These are phyloP conservation scores for Botryosphaeria dothidea DNA, from an alignment of 2,329 filamentous ascomycete genomes.

Conservation along the genomic window DNA sequence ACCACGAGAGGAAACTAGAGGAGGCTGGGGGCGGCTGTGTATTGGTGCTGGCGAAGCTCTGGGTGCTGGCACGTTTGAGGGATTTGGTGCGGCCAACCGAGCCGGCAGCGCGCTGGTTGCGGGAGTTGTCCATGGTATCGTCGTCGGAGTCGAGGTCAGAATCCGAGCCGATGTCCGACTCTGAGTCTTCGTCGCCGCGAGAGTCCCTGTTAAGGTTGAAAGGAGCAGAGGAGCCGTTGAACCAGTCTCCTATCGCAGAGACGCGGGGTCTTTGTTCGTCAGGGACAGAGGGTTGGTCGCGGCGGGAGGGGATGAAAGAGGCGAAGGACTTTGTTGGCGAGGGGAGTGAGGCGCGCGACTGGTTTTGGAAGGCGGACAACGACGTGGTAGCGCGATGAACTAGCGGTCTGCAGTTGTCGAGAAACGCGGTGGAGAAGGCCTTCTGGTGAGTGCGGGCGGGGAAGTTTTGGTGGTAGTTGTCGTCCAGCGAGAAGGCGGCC, in stretches of 20 bases:
- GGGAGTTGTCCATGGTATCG: constrained; percentile 16
- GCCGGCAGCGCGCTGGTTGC: not conserved
- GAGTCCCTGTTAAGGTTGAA: constrained; percentile 44
- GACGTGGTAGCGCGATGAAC: constrained; percentile 33
- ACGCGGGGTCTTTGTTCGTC: not conserved
- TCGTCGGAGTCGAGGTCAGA: constrained; percentile 27
- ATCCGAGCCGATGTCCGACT: constrained; percentile 29
- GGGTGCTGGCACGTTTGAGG: not conserved
- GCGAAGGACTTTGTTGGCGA: constrained; percentile 40
- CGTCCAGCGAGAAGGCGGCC: constrained; percentile 21
- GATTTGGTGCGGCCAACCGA: not conserved
- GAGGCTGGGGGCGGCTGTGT: constrained; percentile 26
- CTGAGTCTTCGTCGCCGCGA: constrained; percentile 22
- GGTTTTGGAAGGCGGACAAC: constrained; percentile 36
- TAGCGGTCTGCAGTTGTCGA: constrained; percentile 38
- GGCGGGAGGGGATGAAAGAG: constrained; percentile 40
- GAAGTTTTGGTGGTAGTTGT: constrained; percentile 30
- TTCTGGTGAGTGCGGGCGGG: constrained; percentile 38
- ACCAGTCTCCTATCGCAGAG: constrained; percentile 49
- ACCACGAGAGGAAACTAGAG: constrained; percentile 27
- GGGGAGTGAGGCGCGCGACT: constrained; percentile 38
- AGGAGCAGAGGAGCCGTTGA: constrained; percentile 54
- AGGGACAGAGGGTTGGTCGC: not conserved
- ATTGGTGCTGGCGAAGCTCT: not conserved
- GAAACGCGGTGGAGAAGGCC: constrained; percentile 37